phyloP scores from a whole-genome alignment of 75 land plant species.

The Isoetes taiwanensis region DNA sequence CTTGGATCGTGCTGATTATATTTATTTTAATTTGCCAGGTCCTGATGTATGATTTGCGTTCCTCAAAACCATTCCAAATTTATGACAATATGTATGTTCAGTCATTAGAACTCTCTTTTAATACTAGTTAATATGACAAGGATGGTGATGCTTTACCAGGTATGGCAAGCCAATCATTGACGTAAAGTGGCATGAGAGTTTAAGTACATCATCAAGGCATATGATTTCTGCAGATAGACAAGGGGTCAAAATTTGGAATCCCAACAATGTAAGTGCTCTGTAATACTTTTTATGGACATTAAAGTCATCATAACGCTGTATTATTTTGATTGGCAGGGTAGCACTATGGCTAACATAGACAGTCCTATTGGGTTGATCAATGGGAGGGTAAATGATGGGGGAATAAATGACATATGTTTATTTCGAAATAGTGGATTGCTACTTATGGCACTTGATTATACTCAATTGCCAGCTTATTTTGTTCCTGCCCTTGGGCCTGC shows the following conservation, averaged over 20 bases:
- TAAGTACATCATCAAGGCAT: slow-evolving; percentile 40
- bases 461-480: slow-evolving; percentile 84
- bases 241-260: slow-evolving; percentile 83
- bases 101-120: too few relatives aligned
- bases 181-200: slow-evolving; percentile 85
- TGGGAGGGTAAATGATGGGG: slow-evolving; percentile 54
- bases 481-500: slow-evolving; percentile 91
- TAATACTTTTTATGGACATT: neutral
- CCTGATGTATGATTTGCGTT: slow-evolving; percentile 81
- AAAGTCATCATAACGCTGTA: too few relatives aligned
- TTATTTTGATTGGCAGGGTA: slow-evolving; percentile 47
- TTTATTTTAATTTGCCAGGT: slow-evolving; percentile 23
- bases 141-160: slow-evolving; percentile 26
- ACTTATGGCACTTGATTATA: slow-evolving; percentile 67
- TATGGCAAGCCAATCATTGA: slow-evolving; percentile 76
- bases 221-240: slow-evolving; percentile 70
- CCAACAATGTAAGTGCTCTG: slow-evolving; percentile 52
- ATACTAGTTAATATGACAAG: slow-evolving; percentile 7
- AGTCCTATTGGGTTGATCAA: too few relatives aligned
- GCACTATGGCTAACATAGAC: slow-evolving; percentile 73
- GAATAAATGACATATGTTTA: slow-evolving; percentile 81
- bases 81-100: slow-evolving; percentile 88
- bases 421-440: slow-evolving; percentile 75
- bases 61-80: slow-evolving; percentile 57
- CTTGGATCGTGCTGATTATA: too few relatives aligned